These are phyloP conservation scores for Russula griseocarnosa DNA, from an alignment of 768 basidiomycete species.

Conservation along the genomic window DNA sequence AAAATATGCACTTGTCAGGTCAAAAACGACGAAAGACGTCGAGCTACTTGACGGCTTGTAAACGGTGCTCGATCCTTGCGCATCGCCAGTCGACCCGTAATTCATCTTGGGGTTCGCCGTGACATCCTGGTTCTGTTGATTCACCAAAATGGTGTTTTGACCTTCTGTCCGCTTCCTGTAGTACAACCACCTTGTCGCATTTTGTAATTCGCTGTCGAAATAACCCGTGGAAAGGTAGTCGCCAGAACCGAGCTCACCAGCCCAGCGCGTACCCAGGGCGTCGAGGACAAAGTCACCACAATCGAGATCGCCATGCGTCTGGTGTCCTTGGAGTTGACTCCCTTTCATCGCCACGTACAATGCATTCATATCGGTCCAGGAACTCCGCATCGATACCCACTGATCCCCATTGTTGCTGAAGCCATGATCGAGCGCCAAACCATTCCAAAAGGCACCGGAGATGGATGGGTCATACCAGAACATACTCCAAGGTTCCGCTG, in stretches of 20 bases:
- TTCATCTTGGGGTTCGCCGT: slow-evolving; percentile 53
- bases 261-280: slow-evolving; percentile 89
- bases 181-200: slow-evolving; percentile 77
- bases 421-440: slow-evolving; percentile 72
- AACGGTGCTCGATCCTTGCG: slow-evolving; percentile 84
- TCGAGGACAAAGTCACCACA: slow-evolving; percentile 94
- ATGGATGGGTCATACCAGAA: slow-evolving; percentile 88
- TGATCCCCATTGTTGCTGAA: slow-evolving; percentile 70
- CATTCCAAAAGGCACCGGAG: slow-evolving; percentile 89
- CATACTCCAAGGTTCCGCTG: slow-evolving; percentile 58
- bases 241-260: slow-evolving; percentile 87
- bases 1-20: slow-evolving; percentile 74
- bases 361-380: slow-evolving; percentile 85
- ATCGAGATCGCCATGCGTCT: slow-evolving; percentile 95
- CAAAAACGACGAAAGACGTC: slow-evolving; percentile 76
- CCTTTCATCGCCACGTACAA: slow-evolving; percentile 87
- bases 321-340: slow-evolving; percentile 73
- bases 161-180: slow-evolving; percentile 97
- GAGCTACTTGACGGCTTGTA: slow-evolving; percentile 57
- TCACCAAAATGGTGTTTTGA: slow-evolving; percentile 88
- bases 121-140: slow-evolving; percentile 76
- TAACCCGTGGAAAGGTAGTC: slow-evolving; percentile 77
- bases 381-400: slow-evolving; percentile 89
- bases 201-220: slow-evolving; percentile 71
- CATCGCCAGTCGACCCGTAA: slow-evolving; percentile 49